Evolutionary conservation across 2,329 filamentous ascomycete genomes (phyloP).

Genomic region (Zymoseptoria ardabiliae): DNA sequence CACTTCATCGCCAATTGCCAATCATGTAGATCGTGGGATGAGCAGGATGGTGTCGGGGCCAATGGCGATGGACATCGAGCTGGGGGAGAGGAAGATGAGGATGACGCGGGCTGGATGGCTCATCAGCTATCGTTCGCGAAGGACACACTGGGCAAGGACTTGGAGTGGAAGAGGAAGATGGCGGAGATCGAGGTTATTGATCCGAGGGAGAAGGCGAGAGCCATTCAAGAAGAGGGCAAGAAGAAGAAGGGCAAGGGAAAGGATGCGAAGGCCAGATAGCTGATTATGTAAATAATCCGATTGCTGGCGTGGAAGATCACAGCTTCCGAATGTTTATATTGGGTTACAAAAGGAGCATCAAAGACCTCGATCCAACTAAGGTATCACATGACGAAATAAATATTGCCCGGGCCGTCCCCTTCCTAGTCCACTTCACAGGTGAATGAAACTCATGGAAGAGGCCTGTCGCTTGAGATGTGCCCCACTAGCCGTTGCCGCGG

Average conservation of each 20-base stretch:
- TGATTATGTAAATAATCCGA: neutral
- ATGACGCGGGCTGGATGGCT: slow-evolving; percentile 69
- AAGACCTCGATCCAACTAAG: no score
- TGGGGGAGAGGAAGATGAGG: slow-evolving; percentile 45
- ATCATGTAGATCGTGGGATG: slow-evolving; percentile 81
- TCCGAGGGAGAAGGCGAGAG: slow-evolving; percentile 29
- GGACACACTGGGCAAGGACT: slow-evolving; percentile 81
- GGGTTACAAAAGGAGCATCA: neutral
- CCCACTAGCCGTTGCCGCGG: neutral
- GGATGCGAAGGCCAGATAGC: neutral
- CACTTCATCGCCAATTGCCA: slow-evolving; percentile 96
- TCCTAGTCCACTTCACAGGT: neutral
- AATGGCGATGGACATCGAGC: slow-evolving; percentile 47
- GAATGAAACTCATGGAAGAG: neutral
- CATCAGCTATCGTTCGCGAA: slow-evolving; percentile 81
- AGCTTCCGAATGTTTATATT: no score
- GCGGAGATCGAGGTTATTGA: slow-evolving; percentile 89
- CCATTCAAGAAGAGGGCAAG: slow-evolving; percentile 20
- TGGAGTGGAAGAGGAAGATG: slow-evolving; percentile 83
- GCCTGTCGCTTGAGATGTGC: neutral
- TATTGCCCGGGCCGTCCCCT: neutral
- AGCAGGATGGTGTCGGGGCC: slow-evolving; percentile 51
- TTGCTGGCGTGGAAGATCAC: no score
- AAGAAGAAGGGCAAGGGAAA: slow-evolving; percentile 20
- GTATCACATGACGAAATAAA: neutral